Conservation (phyloP, 2,329 filamentous ascomycete species). For the Aspergillus pseudoterreus region DNA sequence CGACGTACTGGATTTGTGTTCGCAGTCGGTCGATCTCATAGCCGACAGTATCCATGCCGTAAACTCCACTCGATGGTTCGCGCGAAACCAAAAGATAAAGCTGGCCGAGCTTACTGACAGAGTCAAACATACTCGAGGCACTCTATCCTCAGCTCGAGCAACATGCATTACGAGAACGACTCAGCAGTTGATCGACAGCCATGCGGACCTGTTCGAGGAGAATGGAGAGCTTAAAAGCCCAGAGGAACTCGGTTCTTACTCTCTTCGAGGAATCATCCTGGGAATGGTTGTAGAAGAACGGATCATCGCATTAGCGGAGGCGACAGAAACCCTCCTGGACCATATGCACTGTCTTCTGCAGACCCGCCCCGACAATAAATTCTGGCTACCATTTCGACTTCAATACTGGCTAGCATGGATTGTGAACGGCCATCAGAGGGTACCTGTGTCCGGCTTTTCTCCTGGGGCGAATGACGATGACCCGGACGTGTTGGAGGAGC, state of each 20-base stretch:
- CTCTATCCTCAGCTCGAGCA: slow-evolving; percentile 23
- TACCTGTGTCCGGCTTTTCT: slow-evolving; percentile 16
- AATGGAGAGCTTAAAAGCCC: slow-evolving; percentile 22
- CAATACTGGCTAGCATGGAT: slow-evolving; percentile 41
- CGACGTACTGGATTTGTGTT: slow-evolving; percentile 23
- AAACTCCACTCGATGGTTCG: slow-evolving; percentile 26
- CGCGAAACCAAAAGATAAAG: slow-evolving; percentile 11
- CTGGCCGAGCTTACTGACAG: slow-evolving; percentile 11
- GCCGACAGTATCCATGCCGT: slow-evolving; percentile 23
- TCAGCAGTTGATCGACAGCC: slow-evolving; percentile 33
- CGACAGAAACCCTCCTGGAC: slow-evolving; percentile 26
- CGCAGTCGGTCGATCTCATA: slow-evolving; percentile 18
- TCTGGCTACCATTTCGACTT: slow-evolving; percentile 45
- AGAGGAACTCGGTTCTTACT: slow-evolving; percentile 40
- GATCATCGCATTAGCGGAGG: slow-evolving; percentile 24
- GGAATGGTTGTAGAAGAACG: slow-evolving; percentile 47
- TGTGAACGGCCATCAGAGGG: slow-evolving; percentile 18
- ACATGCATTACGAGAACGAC: slow-evolving; percentile 33
- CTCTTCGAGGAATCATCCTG: slow-evolving; percentile 40
- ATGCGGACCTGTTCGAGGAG: slow-evolving; percentile 15
- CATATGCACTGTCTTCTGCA: slow-evolving; percentile 37
- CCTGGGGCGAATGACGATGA: slow-evolving; percentile 15
- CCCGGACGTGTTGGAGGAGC: slow-evolving; percentile 23
- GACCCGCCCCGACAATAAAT: slow-evolving; percentile 29
- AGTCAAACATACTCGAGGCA: slow-evolving; percentile 13